These are phyloP conservation scores for Imleria badia DNA, from an alignment of 768 basidiomycete genomes.

Conservation along the genomic window DNA sequence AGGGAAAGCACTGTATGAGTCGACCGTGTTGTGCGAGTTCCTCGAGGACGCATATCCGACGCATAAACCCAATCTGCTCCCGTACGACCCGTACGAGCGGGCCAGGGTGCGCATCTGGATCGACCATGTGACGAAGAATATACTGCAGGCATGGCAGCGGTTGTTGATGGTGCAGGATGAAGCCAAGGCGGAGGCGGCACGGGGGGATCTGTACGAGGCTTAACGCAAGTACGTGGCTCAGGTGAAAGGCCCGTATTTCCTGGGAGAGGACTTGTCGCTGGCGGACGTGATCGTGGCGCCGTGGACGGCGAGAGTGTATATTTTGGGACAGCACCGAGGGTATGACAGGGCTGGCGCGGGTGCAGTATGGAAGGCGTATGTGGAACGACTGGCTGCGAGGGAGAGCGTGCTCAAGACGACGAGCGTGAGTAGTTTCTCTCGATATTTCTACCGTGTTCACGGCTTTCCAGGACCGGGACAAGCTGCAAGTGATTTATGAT, in stretches of 20 bases:
- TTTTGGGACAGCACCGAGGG: constrained; percentile 48
- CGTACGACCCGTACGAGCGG: constrained; percentile 50
- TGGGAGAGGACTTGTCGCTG: constrained; percentile 51
- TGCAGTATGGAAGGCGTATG: constrained; percentile 46
- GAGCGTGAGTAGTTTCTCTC: constrained; percentile 30
- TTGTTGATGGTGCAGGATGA: constrained; percentile 40
- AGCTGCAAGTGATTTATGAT: constrained; percentile 49
- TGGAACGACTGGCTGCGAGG: constrained; percentile 39
- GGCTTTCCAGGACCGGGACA: constrained; percentile 34
- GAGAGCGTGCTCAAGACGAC: constrained; percentile 48
- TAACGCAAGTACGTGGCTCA: constrained; percentile 37
- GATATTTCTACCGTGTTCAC: not conserved
- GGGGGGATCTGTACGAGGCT: constrained; percentile 38
- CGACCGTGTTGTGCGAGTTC: constrained; percentile 62
- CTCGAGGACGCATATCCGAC: constrained; percentile 56
- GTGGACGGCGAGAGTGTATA: constrained; percentile 50
- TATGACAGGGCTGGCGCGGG: constrained; percentile 46
- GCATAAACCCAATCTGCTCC: constrained; percentile 47
- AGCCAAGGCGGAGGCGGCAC: constrained; percentile 36
- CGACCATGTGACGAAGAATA: constrained; percentile 51
- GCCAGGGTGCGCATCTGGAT: constrained; percentile 56
- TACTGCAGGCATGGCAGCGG: constrained; percentile 53
- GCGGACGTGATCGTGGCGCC: constrained; percentile 58
- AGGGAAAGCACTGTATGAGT: constrained; percentile 60
- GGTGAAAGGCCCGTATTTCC: constrained; percentile 53